These are phyloP conservation scores for Podospora fimiseda DNA, from an alignment of 495 filamentous ascomycete genomes.

Conservation along the genomic window DNA sequence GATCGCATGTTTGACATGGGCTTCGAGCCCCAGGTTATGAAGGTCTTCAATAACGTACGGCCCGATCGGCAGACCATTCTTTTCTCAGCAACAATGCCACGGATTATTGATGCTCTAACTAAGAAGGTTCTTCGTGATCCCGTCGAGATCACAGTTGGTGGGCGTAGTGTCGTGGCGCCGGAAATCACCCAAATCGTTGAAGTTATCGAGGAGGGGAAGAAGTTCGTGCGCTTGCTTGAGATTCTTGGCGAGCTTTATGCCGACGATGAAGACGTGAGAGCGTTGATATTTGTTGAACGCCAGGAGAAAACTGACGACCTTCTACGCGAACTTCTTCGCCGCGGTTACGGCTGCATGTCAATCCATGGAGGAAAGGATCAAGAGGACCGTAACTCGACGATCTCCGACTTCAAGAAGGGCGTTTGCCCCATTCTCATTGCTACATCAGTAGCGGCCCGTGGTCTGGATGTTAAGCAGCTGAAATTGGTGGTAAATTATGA, in stretches of 20 bases:
- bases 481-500: constrained; percentile 98
- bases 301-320: constrained; percentile 91
- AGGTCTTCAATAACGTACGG: constrained; percentile 83
- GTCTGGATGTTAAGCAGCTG: constrained; percentile 92
- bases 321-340: constrained; percentile 72
- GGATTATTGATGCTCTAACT: constrained; percentile 83
- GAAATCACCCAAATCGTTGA: constrained; percentile 95
- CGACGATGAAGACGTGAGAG: constrained; percentile 80
- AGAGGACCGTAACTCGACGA: constrained; percentile 88
- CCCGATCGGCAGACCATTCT: constrained; percentile 89
- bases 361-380: constrained; percentile 97
- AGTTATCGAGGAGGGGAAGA: constrained; percentile 73
- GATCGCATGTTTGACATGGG: constrained; percentile 99
- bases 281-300: constrained; percentile 88
- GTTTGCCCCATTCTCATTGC: constrained; percentile 85
- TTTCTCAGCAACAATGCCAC: constrained; percentile 96
- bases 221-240: constrained; percentile 78
- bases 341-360: constrained; percentile 90
- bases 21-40: constrained; percentile 97
- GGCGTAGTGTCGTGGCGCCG: constrained; percentile 81
- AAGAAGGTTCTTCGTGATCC: constrained; percentile 81
- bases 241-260: constrained; percentile 82
- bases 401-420: constrained; percentile 91
- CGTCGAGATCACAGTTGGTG: constrained; percentile 88
- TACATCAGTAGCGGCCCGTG: constrained; percentile 92